These are phyloP conservation scores for Starmerella floricola DNA, from an alignment of 805 yeast species.

Conservation along the genomic window DNA sequence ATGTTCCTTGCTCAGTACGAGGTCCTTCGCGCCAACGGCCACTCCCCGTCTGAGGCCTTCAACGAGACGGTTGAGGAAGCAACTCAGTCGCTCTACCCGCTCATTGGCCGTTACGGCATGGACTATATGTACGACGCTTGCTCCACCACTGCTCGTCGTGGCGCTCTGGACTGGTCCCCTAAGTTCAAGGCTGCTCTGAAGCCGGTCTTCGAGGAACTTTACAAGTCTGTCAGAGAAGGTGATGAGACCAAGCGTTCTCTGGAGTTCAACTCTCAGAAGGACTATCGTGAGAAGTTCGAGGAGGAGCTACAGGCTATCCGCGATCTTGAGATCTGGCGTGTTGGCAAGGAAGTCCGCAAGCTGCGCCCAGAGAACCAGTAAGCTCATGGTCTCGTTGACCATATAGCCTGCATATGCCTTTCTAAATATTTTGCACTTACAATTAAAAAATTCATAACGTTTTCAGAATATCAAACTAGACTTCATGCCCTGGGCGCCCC, in stretches of 20 bases:
- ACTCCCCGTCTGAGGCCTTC: conserved; percentile 99
- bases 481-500: too few species aligned
- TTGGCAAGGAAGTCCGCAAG: conserved; percentile 99
- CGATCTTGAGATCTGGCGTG: conserved; percentile 98
- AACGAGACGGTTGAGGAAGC: conserved; percentile 99
- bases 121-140: conserved; percentile 99
- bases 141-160: conserved; percentile 99
- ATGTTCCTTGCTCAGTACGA: conserved; percentile 99
- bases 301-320: conserved; percentile 86
- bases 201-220: conserved; percentile 94
- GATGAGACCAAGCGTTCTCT: conserved; percentile 95
- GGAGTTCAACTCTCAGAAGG: conserved; percentile 95
- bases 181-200: conserved; percentile 95
- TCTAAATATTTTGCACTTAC: too few species aligned
- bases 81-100: conserved; percentile 97
- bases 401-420: too few species aligned
- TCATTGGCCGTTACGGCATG: conserved; percentile 99
- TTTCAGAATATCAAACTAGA: too few species aligned
- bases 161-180: conserved; percentile 99
- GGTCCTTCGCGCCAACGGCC: conserved; percentile 98
- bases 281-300: conserved; percentile 95
- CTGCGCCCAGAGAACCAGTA: conserved; percentile 98
- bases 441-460: too few species aligned
- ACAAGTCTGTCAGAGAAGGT: conserved; percentile 91
- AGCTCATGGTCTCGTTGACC: too few species aligned